phyloP scores from a whole-genome alignment of 225 moss, liverwort and hornwort genomes.

The Pleurozium schreberi region DNA sequence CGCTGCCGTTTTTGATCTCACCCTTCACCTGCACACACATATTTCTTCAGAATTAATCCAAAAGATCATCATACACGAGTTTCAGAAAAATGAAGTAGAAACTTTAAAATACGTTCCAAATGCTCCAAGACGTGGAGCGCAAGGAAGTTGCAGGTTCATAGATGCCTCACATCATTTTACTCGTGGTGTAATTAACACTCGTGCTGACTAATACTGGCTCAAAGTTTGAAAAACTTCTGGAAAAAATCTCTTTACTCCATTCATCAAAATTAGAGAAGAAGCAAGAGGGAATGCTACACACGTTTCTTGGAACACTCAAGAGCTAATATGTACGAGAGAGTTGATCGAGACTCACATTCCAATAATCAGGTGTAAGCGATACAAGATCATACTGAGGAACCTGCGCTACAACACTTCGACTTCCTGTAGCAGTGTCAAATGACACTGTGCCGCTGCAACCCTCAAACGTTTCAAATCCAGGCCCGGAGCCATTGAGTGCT shows the following conservation, averaged over 20 bases:
- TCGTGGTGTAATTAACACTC: background rate
- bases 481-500: conserved; percentile 43
- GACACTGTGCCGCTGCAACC: conserved; percentile 59
- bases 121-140: background rate
- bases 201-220: background rate
- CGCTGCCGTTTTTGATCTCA: conserved; percentile 24
- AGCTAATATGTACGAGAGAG: background rate
- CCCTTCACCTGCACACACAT: conserved; percentile 33
- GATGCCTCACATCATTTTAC: background rate
- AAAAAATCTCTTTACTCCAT: background rate
- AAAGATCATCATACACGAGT: background rate
- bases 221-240: background rate
- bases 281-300: background rate
- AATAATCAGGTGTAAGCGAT: conserved; percentile 45
- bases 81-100: background rate
- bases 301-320: background rate
- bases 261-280: background rate
- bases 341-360: conserved; percentile 45
- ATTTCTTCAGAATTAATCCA: background rate
- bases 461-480: conserved; percentile 7
- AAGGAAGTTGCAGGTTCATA: background rate
- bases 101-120: background rate
- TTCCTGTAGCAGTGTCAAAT: conserved; percentile 66
- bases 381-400: conserved; percentile 61
- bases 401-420: conserved; percentile 47